phyloP scores from a whole-genome alignment of 2,329 filamentous ascomycete species.

The Exophiala viscosa region DNA sequence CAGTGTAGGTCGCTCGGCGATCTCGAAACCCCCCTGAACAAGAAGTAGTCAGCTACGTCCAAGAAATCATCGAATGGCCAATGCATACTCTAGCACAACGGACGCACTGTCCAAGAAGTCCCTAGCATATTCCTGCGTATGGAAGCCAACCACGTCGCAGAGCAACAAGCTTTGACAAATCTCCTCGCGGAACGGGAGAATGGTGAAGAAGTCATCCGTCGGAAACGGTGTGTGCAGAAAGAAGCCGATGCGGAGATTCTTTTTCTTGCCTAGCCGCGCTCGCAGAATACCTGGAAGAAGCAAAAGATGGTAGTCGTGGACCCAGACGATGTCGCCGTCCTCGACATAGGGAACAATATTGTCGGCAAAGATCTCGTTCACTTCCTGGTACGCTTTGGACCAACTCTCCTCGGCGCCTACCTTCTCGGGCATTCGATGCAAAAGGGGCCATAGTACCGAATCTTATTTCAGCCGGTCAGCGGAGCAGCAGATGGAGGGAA shows the following conservation, averaged over 20 bases:
- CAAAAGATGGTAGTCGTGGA: slow-evolving; percentile 96
- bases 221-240: slow-evolving; percentile 95
- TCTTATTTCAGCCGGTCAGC: slow-evolving; percentile 49
- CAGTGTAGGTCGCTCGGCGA: slow-evolving; percentile 78
- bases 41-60: neutral
- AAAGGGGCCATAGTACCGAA: slow-evolving; percentile 91
- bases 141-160: slow-evolving; percentile 91
- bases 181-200: slow-evolving; percentile 79
- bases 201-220: slow-evolving; percentile 87
- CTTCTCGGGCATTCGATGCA: slow-evolving; percentile 76
- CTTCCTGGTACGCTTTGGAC: slow-evolving; percentile 74
- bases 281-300: slow-evolving; percentile 87
- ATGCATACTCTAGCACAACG: slow-evolving; percentile 62
- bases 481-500: neutral
- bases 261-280: slow-evolving; percentile 62
- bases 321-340: slow-evolving; percentile 87
- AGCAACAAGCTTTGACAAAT: slow-evolving; percentile 77
- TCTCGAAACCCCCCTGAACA: slow-evolving; percentile 4
- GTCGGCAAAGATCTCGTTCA: slow-evolving; percentile 84
- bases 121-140: slow-evolving; percentile 92
- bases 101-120: slow-evolving; percentile 90
- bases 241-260: slow-evolving; percentile 89
- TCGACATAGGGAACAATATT: slow-evolving; percentile 74
- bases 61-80: neutral
- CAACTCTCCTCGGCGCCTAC: slow-evolving; percentile 80